Evolutionary conservation across 139 green algal genomes (phyloP), one percentile per base, ranked within the genome.

Genomic region (Coccomyxa sp.): DNA sequence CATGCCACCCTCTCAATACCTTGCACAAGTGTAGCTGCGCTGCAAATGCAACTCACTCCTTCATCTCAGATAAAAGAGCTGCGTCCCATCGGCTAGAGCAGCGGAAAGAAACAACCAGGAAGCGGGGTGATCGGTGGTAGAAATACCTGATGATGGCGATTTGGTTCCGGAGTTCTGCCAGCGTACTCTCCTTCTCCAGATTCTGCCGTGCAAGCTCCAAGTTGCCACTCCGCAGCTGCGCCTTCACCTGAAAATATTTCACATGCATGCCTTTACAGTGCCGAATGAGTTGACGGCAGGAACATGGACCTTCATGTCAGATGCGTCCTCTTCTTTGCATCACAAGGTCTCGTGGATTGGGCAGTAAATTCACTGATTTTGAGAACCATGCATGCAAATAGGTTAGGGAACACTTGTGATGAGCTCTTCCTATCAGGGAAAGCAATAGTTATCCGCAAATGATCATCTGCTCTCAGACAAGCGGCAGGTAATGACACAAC

Each of bases 141-240:
- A 7, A 51, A 28, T 85, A 89, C 12, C 86, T 84, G 30, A 95
- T 90, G 57, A 95, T 90, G 25, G 92, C 92, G 28, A 95, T 87
- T 82, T 95, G 90, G 59, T 89, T 92, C 75, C 87, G 85, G 17
- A 85, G 88, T 77, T 91, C 86, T 60, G 88, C 89, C 23, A 95
- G 90, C 45, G 87, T 82, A 28, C 78, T 82, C 51, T 90, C 85
- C 58, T 87, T 87, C 12, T 82, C 82, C 67, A 93, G 51, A 79
- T 92, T 94, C 15, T 82, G 80, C 30, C 82, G 38, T 21, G 91
- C 91, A 31, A 90, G 66, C n/a, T 89, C 68, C 23, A 76, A 66
- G 71, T 91, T 92, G 25, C 57, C 51, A 12, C 15, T 60, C 57
- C 60, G 79, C 75, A 89, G 78, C 83, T 85, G 58, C 71, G 25